Percentiles rank a stretch among this genome's conserved stretches.
Conservation (phyloP, 2,329 filamentous ascomycete genomes). For the Fusarium armeniacum region DNA sequence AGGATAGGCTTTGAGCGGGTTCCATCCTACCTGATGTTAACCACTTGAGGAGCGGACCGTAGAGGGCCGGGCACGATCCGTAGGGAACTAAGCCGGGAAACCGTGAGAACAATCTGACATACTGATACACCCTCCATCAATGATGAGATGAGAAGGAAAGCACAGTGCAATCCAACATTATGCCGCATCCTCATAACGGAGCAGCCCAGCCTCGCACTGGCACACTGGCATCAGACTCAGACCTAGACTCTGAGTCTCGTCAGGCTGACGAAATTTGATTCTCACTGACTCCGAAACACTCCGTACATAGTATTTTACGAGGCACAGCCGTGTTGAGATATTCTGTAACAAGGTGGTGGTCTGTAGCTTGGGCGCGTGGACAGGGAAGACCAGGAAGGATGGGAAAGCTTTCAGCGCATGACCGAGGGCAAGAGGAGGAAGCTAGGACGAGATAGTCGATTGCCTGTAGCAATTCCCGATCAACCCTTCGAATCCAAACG, state of each 20-base stretch:
- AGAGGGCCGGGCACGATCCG: slow-evolving; percentile 45
- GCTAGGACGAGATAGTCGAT: slow-evolving; percentile 42
- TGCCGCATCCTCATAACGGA: neutral
- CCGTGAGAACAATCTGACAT: slow-evolving; percentile 25
- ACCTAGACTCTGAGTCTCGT: slow-evolving; percentile 14
- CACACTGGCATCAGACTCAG: slow-evolving; percentile 9
- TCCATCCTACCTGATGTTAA: slow-evolving; percentile 19
- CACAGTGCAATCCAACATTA: neutral
- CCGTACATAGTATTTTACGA: slow-evolving; percentile 11
- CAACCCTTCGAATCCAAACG: slow-evolving; percentile 43
- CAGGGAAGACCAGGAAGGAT: slow-evolving; percentile 38
- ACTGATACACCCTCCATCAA: slow-evolving; percentile 24
- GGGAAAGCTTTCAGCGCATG: slow-evolving; percentile 42
- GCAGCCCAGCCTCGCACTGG: slow-evolving; percentile 6
- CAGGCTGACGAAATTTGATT: slow-evolving; percentile 30
- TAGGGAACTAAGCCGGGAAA: slow-evolving; percentile 36
- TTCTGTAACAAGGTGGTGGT: slow-evolving; percentile 40
- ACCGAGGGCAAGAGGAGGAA: slow-evolving; percentile 40
- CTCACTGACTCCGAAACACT: slow-evolving; percentile 21
- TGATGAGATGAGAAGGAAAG: slow-evolving; percentile 4
- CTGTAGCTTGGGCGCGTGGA: slow-evolving; percentile 44
- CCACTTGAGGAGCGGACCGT: slow-evolving; percentile 47
- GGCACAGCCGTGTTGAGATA: slow-evolving; percentile 27
- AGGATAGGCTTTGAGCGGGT: slow-evolving; percentile 31
- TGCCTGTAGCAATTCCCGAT: slow-evolving; percentile 50